Evolutionary conservation across 805 yeast species (phyloP).

Genomic region (Kazachstania viticola): DNA sequence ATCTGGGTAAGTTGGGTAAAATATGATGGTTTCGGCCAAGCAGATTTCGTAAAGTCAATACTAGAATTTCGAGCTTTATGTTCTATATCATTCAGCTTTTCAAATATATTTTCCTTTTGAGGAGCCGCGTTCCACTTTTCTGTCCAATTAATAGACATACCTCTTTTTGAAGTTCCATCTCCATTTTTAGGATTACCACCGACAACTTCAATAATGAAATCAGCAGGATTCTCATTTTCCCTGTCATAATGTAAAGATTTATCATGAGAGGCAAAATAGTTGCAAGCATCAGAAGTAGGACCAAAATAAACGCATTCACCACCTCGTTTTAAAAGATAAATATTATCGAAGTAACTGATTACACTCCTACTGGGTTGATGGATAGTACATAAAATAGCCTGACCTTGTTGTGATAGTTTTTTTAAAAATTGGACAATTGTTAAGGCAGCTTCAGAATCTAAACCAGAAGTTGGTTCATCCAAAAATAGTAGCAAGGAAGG

Average conservation of each 20-base stretch:
- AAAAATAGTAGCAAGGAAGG: conserved; percentile 42
- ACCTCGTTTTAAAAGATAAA: conserved; percentile 52
- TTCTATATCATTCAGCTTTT: conserved; percentile 8
- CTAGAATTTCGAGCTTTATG: conserved; percentile 9
- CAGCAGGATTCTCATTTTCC: conserved; percentile 57
- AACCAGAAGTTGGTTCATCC: conserved; percentile 53
- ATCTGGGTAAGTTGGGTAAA: conserved; percentile 33
- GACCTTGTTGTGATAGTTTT: conserved; percentile 40
- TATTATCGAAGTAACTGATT: conserved; percentile 47
- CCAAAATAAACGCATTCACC: conserved; percentile 68
- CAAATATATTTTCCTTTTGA: conserved; percentile 5
- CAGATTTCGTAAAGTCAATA: conserved; percentile 9
- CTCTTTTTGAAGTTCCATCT: background rate
- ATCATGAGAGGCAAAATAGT: conserved; percentile 43
- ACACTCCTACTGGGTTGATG: conserved; percentile 58
- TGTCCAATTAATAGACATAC: conserved; percentile 8
- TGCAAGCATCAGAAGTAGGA: conserved; percentile 50
- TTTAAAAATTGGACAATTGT: conserved; percentile 42
- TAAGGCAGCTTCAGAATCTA: conserved; percentile 51
- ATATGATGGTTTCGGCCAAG: conserved; percentile 31
- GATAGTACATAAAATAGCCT: conserved; percentile 50
- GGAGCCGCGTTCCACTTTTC: conserved; percentile 15
- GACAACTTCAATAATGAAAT: conserved; percentile 58
- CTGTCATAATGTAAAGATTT: conserved; percentile 41
- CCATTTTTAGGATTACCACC: conserved; percentile 40